Base-by-base conservation (phyloP, 305 asterid species). In the Ajuga reptans region DNA sequence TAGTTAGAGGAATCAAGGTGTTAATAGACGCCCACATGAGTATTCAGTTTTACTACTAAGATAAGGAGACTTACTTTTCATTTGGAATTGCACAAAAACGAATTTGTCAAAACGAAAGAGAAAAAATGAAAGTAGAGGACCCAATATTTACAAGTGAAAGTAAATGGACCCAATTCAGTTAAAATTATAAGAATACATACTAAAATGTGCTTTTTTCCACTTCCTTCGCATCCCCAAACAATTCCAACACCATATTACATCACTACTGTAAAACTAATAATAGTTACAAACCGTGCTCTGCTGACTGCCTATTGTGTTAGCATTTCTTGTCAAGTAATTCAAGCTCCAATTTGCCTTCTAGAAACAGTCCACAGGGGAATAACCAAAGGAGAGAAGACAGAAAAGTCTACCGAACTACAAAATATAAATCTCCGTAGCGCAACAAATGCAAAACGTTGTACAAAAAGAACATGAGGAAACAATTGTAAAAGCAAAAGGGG, bases 371-470 rank as follows among this genome's bases (percentile, higher is more conserved):
- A 8, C 24, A 12, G 41, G 10, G 45, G 1, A 54, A 69, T 8
- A 5, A 7, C 27, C 12, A 8, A 33, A 5, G 2, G 41, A 29
- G 42, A 10, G 45, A 52, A 41, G 27, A 1, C 43, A 51, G 11
- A 31, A 11, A 9, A 62, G 41, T n/a, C 10, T 10, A 34, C 9
- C 43, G 36, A 46, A 39, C 27, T 50, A 55, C 33, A 56, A 24
- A 34, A 16, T 12, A 29, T 27, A 15, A 42, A 41, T 45, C 64
- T 53, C n/a, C 24, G 71, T 33, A 60, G 29, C 17, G 5, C 43
- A 53, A 15, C 45, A 58, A 63, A 72, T 14, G 56, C 68, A 68
- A 64, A 36, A 27, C 47, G 77, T 39, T 69, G 62, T 51, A 51
- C 43, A 12, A 34, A 75, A 68, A 7, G 15, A 54, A 55, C 33